These are phyloP conservation scores for Erythrophleum ivorense DNA, from an alignment of 331 rosid genomes.

Conservation along the genomic window DNA sequence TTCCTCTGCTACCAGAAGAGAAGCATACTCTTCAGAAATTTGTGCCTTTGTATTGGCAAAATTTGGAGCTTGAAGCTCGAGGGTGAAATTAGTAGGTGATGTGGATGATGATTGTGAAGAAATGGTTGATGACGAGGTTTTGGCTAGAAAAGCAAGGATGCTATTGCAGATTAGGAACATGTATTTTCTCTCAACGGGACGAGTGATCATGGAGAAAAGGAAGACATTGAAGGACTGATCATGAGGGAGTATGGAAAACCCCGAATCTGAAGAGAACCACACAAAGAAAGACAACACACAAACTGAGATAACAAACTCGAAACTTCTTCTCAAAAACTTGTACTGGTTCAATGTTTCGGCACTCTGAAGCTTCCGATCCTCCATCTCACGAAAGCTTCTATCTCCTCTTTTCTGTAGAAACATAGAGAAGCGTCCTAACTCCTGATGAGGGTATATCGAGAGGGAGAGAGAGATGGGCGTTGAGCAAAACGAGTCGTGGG, in stretches of 20 bases:
- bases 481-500: neutral
- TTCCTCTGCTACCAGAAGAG: constrained; percentile 14
- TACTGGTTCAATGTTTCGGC: neutral
- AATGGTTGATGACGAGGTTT: constrained; percentile 36
- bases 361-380: constrained; percentile 1
- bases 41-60: neutral
- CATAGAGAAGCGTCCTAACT: too few species aligned
- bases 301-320: constrained; percentile 45
- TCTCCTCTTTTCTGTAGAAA: neutral
- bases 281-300: constrained; percentile 47
- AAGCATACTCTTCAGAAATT: too few species aligned
- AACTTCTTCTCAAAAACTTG: constrained; percentile 42
- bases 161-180: constrained; percentile 71
- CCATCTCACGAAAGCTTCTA: neutral
- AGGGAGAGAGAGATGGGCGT: neutral
- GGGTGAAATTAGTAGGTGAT: neutral
- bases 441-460: neutral
- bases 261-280: constrained; percentile 37
- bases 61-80: neutral
- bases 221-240: constrained; percentile 52
- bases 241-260: constrained; percentile 39
- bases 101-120: neutral
- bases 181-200: constrained; percentile 63
- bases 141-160: constrained; percentile 65
- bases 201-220: constrained; percentile 55